Conservation (phyloP, 1,284 basidiomycete species). For the Schizopora paradoxa region DNA sequence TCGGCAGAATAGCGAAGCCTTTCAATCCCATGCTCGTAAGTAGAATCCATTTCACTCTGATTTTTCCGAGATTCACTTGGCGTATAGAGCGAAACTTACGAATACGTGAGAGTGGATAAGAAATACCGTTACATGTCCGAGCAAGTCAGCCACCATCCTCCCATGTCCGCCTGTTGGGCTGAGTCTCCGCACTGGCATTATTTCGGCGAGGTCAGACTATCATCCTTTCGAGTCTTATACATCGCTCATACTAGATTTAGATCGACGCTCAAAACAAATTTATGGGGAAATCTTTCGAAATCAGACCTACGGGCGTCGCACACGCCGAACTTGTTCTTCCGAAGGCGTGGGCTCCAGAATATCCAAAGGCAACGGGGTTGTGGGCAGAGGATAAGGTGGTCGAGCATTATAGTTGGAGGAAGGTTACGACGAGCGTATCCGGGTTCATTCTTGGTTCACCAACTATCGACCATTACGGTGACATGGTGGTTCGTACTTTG, state of each 20-base stretch:
- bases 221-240: too few species aligned
- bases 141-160: conserved; percentile 95
- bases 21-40: conserved; percentile 88
- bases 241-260: conserved; percentile 28
- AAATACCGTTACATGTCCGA: conserved; percentile 92
- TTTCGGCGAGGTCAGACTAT: conserved; percentile 69
- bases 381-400: conserved; percentile 48
- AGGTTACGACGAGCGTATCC: conserved; percentile 90
- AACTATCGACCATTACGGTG: conserved; percentile 96
- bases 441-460: conserved; percentile 93
- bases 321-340: conserved; percentile 85
- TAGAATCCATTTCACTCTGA: conserved; percentile 14
- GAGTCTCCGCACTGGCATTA: conserved; percentile 90
- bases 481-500: conserved; percentile 73
- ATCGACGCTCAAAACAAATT: conserved; percentile 93
- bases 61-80: conserved; percentile 27
- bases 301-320: conserved; percentile 90
- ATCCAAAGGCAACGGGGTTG: conserved; percentile 46
- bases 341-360: conserved; percentile 47
- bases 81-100: conserved; percentile 80
- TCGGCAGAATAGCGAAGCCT: conserved; percentile 92
- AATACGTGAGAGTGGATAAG: conserved; percentile 85
- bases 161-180: conserved; percentile 95
- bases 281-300: conserved; percentile 95
- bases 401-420: conserved; percentile 93